phyloP scores from a whole-genome alignment of 768 basidiomycete species.

The Trametopsis cervina region DNA sequence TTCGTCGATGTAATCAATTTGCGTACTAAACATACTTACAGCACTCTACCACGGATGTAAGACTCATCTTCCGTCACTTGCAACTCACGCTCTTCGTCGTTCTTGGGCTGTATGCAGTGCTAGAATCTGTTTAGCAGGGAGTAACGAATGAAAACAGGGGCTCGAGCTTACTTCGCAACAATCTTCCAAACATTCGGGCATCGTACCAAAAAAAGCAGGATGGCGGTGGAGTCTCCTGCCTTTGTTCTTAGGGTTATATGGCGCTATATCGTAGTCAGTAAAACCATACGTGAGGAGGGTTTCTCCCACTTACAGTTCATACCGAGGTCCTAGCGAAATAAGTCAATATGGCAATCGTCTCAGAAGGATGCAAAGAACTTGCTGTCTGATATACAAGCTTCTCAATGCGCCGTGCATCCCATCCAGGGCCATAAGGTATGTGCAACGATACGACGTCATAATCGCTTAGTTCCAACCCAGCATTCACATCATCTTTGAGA shows the following conservation, averaged over 20 bases:
- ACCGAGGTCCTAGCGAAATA: constrained; percentile 40
- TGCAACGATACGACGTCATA: constrained; percentile 50
- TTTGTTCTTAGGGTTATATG: constrained; percentile 60
- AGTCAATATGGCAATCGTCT: constrained; percentile 1
- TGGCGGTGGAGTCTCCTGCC: constrained; percentile 54
- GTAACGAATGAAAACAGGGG: no score
- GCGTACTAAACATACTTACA: constrained; percentile 25
- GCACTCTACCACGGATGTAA: constrained; percentile 47
- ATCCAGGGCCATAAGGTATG: constrained; percentile 56
- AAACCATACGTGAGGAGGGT: no score
- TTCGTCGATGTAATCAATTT: background rate
- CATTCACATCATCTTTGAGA: constrained; percentile 37
- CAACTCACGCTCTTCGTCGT: constrained; percentile 46
- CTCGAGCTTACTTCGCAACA: constrained; percentile 50
- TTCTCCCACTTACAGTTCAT: constrained; percentile 45
- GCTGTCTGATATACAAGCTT: constrained; percentile 54
- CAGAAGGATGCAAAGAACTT: constrained; percentile 14
- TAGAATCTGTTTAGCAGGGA: no score
- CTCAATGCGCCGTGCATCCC: constrained; percentile 49
- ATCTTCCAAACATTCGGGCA: constrained; percentile 50
- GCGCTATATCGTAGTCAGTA: constrained; percentile 29
- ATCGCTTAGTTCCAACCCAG: constrained; percentile 47
- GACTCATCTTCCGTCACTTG: constrained; percentile 46
- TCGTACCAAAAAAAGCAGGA: constrained; percentile 55
- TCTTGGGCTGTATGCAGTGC: constrained; percentile 49